Evolutionary conservation across 2,329 filamentous ascomycete species (phyloP).

Genomic region (Gliomastix tumulicola): DNA sequence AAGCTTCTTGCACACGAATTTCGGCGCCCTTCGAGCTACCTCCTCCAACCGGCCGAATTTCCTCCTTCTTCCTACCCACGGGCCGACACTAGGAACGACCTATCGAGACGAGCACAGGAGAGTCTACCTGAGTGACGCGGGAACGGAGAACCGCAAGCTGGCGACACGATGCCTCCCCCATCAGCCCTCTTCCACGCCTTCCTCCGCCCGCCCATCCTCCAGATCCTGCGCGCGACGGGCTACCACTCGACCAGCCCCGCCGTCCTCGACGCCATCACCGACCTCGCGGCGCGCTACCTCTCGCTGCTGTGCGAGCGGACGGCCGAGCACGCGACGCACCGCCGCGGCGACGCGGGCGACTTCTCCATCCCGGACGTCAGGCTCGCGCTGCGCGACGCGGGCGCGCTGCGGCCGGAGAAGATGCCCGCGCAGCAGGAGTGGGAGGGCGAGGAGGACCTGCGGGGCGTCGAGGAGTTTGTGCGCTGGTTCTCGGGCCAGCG

Average conservation of each 20-base stretch:
- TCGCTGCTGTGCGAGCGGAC: conserved; percentile 66
- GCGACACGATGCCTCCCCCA: conserved; percentile 39
- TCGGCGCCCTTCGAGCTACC: too few species aligned
- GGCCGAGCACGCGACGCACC: conserved; percentile 62
- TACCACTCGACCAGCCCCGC: conserved; percentile 78
- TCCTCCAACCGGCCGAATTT: too few species aligned
- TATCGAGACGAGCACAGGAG: too few species aligned
- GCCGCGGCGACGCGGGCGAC: conserved; percentile 48
- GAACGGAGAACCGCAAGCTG: too few species aligned
- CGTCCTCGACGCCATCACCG: conserved; percentile 81
- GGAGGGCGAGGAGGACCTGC: conserved; percentile 65
- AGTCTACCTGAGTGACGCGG: too few species aligned
- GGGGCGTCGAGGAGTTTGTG: conserved; percentile 72
- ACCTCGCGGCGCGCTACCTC: conserved; percentile 78
- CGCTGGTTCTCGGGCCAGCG: conserved; percentile 69
- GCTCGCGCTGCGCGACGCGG: conserved; percentile 76
- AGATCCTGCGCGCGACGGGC: conserved; percentile 85
- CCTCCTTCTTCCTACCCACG: too few species aligned
- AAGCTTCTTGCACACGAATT: too few species aligned
- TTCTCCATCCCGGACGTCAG: conserved; percentile 65
- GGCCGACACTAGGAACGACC: too few species aligned
- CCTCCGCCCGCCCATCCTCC: conserved; percentile 78
- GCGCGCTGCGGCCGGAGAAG: conserved; percentile 64
- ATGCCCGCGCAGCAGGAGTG: conserved; percentile 63
- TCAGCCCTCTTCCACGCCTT: conserved; percentile 61